Conservation (phyloP, 202 grass and related monocot genomes). For the Eragrostis tef region DNA sequence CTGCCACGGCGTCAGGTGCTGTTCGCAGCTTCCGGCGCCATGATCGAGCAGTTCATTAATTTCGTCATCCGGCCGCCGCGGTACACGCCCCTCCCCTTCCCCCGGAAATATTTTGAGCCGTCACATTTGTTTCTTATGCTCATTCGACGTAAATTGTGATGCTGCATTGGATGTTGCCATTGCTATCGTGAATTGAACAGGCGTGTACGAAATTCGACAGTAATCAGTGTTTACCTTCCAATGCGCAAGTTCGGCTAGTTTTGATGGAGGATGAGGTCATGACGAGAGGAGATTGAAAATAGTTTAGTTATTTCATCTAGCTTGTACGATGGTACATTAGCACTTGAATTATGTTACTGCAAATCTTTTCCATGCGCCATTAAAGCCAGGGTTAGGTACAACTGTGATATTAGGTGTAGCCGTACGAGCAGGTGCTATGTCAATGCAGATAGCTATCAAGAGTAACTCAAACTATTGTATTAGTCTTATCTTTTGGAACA, state of each 20-base stretch:
- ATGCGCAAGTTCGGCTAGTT: slow-evolving; percentile 2
- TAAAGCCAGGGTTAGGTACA: slow-evolving; percentile 36
- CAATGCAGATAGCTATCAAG: neutral
- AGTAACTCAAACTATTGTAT: neutral
- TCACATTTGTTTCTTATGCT: neutral
- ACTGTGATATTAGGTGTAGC: slow-evolving; percentile 20
- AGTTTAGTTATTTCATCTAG: neutral
- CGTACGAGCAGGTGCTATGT: neutral
- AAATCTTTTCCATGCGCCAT: slow-evolving; percentile 41
- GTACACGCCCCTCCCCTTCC: slow-evolving; percentile 33
- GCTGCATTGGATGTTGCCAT: slow-evolving; percentile 10
- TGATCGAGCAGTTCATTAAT: slow-evolving; percentile 98
- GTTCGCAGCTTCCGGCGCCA: slow-evolving; percentile 28
- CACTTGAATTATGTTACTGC: slow-evolving; percentile 26
- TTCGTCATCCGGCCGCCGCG: slow-evolving; percentile 94
- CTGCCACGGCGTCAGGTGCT: slow-evolving; percentile 18
- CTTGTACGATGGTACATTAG: slow-evolving; percentile 10
- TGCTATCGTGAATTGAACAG: slow-evolving; percentile 12
- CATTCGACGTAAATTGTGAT: neutral
- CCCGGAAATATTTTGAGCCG: neutral
- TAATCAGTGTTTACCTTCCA: neutral
- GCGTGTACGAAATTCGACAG: neutral
- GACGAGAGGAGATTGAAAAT: neutral
- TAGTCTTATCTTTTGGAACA: slow-evolving; percentile 14
- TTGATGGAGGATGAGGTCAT: neutral